Conservation (phyloP, 441 rosid genomes). For the Flueggea neowawraea region DNA sequence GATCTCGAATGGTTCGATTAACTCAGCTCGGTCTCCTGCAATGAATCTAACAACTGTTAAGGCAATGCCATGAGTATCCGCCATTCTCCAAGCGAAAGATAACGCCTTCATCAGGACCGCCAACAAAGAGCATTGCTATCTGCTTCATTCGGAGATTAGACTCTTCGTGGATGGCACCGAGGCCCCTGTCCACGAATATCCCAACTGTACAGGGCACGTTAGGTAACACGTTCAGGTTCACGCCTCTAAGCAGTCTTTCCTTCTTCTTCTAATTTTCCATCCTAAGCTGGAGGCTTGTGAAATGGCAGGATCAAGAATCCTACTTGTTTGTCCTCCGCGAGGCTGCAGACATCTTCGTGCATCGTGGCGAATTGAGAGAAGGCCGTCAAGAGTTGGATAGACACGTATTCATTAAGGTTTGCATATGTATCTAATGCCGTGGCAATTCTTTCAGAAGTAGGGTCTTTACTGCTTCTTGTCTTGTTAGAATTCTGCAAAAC, state of each 20-base stretch:
- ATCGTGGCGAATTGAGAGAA: conserved; percentile 34
- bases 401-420: conserved; percentile 10
- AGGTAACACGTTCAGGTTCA: conserved; percentile 37
- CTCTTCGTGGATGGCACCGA: conserved; percentile 4
- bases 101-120: conserved; percentile 53
- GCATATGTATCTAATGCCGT: conserved; percentile 22
- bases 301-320: conserved; percentile 44
- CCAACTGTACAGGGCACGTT: conserved; percentile 44
- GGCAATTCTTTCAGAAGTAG: conserved; percentile 21
- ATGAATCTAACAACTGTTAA: conserved; percentile 29
- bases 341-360: conserved; percentile 46
- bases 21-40: conserved; percentile 12
- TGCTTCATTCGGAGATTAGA: conserved; percentile 6
- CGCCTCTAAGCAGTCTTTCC: conserved; percentile 18
- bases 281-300: conserved; percentile 20
- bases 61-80: conserved; percentile 16
- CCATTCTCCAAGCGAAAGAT: conserved; percentile 32
- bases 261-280: conserved; percentile 19
- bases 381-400: conserved; percentile 22
- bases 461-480: not conserved
- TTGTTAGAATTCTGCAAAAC: conserved; percentile 25
- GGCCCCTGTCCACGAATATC: conserved; percentile 32
- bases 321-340: conserved; percentile 42
- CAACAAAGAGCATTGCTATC: conserved; percentile 29
- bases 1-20: not conserved